Evolutionary conservation across 2,329 filamentous ascomycete genomes (phyloP).

Genomic region (Juglanconis oblonga): DNA sequence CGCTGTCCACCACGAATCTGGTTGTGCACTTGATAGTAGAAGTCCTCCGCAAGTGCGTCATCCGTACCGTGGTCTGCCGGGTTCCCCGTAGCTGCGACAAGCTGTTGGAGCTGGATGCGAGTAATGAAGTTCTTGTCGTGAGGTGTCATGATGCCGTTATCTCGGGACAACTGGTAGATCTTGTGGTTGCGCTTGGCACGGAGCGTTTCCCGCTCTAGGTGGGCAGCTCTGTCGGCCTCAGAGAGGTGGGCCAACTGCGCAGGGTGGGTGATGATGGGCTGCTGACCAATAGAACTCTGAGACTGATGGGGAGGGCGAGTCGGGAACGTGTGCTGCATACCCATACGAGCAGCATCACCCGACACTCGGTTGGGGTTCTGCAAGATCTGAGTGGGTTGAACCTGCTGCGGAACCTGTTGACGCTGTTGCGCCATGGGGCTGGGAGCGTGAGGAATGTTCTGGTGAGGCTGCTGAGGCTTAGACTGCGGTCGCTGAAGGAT

Average conservation of each 20-base stretch:
- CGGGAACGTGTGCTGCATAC: slow-evolving; percentile 27
- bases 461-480: slow-evolving; percentile 33
- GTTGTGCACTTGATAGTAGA: slow-evolving; percentile 97
- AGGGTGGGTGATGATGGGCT: slow-evolving; percentile 55
- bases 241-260: slow-evolving; percentile 74
- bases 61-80: slow-evolving; percentile 77
- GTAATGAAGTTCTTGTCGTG: slow-evolving; percentile 99
- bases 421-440: slow-evolving; percentile 28
- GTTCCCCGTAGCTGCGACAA: slow-evolving; percentile 88
- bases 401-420: slow-evolving; percentile 25
- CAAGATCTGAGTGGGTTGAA: slow-evolving; percentile 69
- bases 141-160: slow-evolving; percentile 97
- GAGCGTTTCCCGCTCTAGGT: slow-evolving; percentile 87
- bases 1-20: slow-evolving; percentile 88
- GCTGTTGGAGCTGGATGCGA: slow-evolving; percentile 92
- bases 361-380: slow-evolving; percentile 72
- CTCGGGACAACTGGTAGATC: slow-evolving; percentile 87
- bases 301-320: slow-evolving; percentile 31
- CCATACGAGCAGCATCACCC: slow-evolving; percentile 41
- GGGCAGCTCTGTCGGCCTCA: slow-evolving; percentile 79
- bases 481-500: slow-evolving; percentile 55
- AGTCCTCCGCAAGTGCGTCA: slow-evolving; percentile 82
- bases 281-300: slow-evolving; percentile 59
- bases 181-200: slow-evolving; percentile 97
- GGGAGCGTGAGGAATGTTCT: slow-evolving; percentile 21